Evolutionary conservation across 441 rosid genomes (phyloP).

Genomic region (Biscutella auriculata): DNA sequence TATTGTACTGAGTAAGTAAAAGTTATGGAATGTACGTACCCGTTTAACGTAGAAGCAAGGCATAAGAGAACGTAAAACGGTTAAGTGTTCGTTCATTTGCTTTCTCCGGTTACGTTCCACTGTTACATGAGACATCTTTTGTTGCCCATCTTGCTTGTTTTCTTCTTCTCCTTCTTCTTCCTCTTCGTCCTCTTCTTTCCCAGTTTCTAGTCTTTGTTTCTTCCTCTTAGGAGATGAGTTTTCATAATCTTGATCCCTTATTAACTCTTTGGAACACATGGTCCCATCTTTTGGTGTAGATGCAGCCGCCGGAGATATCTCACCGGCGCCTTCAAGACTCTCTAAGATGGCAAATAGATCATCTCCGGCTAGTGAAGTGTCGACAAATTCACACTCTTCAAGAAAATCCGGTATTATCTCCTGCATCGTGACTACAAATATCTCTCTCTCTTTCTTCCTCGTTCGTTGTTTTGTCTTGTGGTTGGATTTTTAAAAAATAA

Average conservation of each 20-base stretch:
- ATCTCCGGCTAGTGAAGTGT: conserved; percentile 39
- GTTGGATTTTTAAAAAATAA: neutral
- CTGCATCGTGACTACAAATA: conserved; percentile 26
- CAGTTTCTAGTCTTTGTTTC: conserved; percentile 20
- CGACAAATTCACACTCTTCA: conserved; percentile 47
- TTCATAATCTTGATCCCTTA: conserved; percentile 9
- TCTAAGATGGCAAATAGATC: conserved; percentile 71
- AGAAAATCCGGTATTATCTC: conserved; percentile 38
- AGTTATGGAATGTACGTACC: conserved; percentile 22
- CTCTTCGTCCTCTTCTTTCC: conserved; percentile 12
- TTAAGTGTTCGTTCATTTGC: conserved; percentile 89
- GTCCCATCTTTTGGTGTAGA: conserved; percentile 20
- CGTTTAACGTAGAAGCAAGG: conserved; percentile 97
- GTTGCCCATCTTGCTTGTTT: conserved; percentile 43
- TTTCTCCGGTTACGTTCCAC: conserved; percentile 94
- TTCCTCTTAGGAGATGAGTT: conserved; percentile 36
- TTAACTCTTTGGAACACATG: conserved; percentile 9
- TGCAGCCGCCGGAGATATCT: conserved; percentile 33
- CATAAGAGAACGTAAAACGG: conserved; percentile 79
- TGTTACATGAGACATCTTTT: conserved; percentile 65
- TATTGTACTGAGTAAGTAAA: neutral
- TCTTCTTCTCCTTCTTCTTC: conserved; percentile 26
- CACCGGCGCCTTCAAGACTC: conserved; percentile 47
- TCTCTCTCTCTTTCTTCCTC: neutral
- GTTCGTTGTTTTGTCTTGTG: conserved; percentile 4